These are phyloP conservation scores for Xylariales sp. DNA, from an alignment of 2,329 filamentous ascomycete species.

Conservation along the genomic window DNA sequence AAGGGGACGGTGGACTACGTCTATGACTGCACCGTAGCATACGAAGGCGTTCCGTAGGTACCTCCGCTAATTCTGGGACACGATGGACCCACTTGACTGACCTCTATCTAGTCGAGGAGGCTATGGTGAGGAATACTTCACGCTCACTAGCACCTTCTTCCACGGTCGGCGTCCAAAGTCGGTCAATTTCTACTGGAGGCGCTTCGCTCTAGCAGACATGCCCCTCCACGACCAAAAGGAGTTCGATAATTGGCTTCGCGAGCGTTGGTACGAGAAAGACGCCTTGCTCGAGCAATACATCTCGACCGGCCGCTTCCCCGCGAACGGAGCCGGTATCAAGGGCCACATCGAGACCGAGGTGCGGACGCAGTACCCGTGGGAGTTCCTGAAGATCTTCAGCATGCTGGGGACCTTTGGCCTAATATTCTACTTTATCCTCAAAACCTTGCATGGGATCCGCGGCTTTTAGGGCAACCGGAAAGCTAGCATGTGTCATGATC, in stretches of 20 bases:
- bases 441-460: neutral
- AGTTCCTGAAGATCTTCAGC: slow-evolving; percentile 51
- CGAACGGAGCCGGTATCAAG: slow-evolving; percentile 48
- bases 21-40: slow-evolving; percentile 92
- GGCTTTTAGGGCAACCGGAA: neutral
- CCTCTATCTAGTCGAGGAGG: slow-evolving; percentile 56
- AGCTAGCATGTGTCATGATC: neutral
- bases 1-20: slow-evolving; percentile 72
- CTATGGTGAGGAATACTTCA: slow-evolving; percentile 89
- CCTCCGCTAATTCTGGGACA: neutral
- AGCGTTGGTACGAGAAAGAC: slow-evolving; percentile 91
- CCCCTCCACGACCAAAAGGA: slow-evolving; percentile 67
- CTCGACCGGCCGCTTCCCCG: slow-evolving; percentile 73
- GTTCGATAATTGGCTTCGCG: slow-evolving; percentile 81
- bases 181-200: slow-evolving; percentile 94
- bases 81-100: slow-evolving; percentile 5
- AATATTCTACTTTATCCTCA: slow-evolving; percentile 31
- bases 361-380: slow-evolving; percentile 47
- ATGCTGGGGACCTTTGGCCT: slow-evolving; percentile 42
- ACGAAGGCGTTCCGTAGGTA: slow-evolving; percentile 86
- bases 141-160: slow-evolving; percentile 80
- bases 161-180: slow-evolving; percentile 87
- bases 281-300: slow-evolving; percentile 79
- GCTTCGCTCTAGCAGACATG: slow-evolving; percentile 75
- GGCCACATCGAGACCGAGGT: slow-evolving; percentile 56